A percentile compares a stretch with the other conserved stretches of the same genome.
Evolutionary conservation across 331 rosid species (phyloP).

Genomic region (Pyrus hybrid): DNA sequence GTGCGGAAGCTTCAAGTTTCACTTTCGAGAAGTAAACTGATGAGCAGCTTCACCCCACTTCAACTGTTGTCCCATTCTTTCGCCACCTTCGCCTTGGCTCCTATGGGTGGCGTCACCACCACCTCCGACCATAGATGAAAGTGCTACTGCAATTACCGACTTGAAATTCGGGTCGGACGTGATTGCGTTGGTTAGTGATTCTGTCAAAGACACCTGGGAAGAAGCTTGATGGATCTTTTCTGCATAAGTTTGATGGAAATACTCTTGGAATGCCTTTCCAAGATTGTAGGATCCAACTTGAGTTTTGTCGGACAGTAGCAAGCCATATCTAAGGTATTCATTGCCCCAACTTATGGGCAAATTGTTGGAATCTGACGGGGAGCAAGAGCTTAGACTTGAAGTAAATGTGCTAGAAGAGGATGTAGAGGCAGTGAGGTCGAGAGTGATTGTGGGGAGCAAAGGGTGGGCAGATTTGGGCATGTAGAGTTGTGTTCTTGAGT

Average conservation of each 20-base stretch:
- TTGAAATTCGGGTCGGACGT: slow-evolving; percentile 41
- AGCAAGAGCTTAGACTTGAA: slow-evolving; percentile 25
- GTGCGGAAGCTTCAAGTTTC: slow-evolving; percentile 4
- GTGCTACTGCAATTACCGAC: slow-evolving; percentile 40
- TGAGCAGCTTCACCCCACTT: slow-evolving; percentile 13
- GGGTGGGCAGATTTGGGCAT: slow-evolving; percentile 27
- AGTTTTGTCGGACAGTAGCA: background rate
- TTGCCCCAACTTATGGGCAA: slow-evolving; percentile 12
- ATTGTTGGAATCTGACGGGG: slow-evolving; percentile 20
- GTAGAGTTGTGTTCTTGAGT: slow-evolving; percentile 23
- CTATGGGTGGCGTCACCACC: slow-evolving; percentile 1
- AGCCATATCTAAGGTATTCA: slow-evolving; percentile 15
- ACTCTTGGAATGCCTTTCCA: slow-evolving; percentile 23
- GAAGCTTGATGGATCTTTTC: slow-evolving; percentile 3
- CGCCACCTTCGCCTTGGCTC: slow-evolving; percentile 9
- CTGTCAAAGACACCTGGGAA: slow-evolving; percentile 23
- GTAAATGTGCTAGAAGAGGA: slow-evolving; percentile 11
- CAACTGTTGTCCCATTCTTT: slow-evolving; percentile 12
- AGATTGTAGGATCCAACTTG: slow-evolving; percentile 3
- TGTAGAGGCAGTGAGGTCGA: slow-evolving; percentile 46
- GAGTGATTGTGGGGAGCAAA: slow-evolving; percentile 51
- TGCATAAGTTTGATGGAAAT: slow-evolving; percentile 11
- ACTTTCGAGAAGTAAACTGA: slow-evolving; percentile 13
- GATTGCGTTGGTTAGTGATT: slow-evolving; percentile 42
- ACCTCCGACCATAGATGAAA: slow-evolving; percentile 26